Evolutionary conservation across 2,329 filamentous ascomycete genomes (phyloP).

Genomic region (Alternaria consortialis): DNA sequence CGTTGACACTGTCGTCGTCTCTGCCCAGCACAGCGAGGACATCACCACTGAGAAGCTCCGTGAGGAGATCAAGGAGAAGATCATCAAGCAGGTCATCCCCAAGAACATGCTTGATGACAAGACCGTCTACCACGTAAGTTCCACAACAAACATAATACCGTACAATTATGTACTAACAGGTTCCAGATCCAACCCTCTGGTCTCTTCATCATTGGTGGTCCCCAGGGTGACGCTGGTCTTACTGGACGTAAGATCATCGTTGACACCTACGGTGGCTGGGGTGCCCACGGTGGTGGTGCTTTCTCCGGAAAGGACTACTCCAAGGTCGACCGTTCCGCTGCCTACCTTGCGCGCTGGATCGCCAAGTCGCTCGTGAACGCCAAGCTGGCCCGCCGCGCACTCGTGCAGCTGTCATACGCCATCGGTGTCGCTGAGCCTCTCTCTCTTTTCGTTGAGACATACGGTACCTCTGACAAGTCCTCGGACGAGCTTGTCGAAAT

Average conservation of each 20-base stretch:
- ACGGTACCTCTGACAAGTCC: constrained; percentile 89
- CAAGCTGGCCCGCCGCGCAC: constrained; percentile 86
- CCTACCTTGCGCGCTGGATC: constrained; percentile 97
- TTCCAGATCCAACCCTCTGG: constrained; percentile 90
- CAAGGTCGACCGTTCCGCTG: constrained; percentile 98
- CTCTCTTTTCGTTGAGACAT: constrained; percentile 96
- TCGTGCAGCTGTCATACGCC: constrained; percentile 99
- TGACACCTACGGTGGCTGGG: constrained; percentile 99
- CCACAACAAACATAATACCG: background rate
- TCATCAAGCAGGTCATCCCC: constrained; percentile 94
- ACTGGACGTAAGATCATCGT: constrained; percentile 99
- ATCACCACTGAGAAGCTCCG: constrained; percentile 92
- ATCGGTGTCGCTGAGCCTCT: constrained; percentile 98
- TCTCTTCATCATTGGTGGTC: constrained; percentile 98
- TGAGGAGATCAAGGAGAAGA: constrained; percentile 96
- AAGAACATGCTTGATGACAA: constrained; percentile 89
- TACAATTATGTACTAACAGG: constrained; percentile 21
- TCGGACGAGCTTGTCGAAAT: constrained; percentile 95
- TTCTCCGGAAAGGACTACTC: constrained; percentile 99
- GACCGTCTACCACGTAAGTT: constrained; percentile 90
- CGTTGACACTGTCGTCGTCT: constrained; percentile 96
- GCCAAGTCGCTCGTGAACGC: constrained; percentile 96
- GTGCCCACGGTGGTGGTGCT: constrained; percentile 98
- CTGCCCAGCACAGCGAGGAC: constrained; percentile 88
- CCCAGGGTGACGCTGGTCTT: constrained; percentile 97